These are phyloP conservation scores for Lyophyllum atratum DNA, from an alignment of 768 basidiomycete species.

Conservation along the genomic window DNA sequence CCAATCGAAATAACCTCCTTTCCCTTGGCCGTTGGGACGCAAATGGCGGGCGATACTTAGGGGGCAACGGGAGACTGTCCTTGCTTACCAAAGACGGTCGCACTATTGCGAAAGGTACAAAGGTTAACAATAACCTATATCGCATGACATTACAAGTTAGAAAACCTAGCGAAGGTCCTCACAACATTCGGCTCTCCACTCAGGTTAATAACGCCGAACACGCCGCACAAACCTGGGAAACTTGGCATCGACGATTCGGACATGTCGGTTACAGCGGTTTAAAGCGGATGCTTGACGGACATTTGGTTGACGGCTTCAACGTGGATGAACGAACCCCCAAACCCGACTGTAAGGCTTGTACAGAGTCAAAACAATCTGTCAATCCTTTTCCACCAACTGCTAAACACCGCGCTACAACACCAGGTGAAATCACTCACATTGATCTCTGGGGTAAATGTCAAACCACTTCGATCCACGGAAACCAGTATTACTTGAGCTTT, in stretches of 20 bases:
- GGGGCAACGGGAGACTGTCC: too few species aligned
- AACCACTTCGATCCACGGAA: slow-evolving; percentile 8
- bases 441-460: slow-evolving; percentile 7
- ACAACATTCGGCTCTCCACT: too few species aligned
- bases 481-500: slow-evolving; percentile 4
- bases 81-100: too few species aligned
- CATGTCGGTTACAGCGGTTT: slow-evolving; percentile 1
- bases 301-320: slow-evolving; percentile 3
- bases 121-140: too few species aligned
- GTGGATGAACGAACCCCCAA: background rate
- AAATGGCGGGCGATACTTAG: too few species aligned
- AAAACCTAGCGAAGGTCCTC: too few species aligned
- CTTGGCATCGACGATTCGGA: background rate
- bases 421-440: slow-evolving; percentile 4
- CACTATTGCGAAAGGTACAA: too few species aligned
- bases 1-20: too few species aligned
- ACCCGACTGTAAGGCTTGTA: slow-evolving; percentile 7
- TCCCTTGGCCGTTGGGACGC: too few species aligned
- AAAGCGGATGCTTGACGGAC: background rate
- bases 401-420: background rate
- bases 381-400: background rate
- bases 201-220: too few species aligned
- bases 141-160: too few species aligned
- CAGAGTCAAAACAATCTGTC: background rate
- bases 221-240: too few species aligned